A percentile compares a stretch with the other conserved stretches of the same genome.
Conservation (phyloP, 148 eudicot species). For the Rhododendron ferrugineum region DNA sequence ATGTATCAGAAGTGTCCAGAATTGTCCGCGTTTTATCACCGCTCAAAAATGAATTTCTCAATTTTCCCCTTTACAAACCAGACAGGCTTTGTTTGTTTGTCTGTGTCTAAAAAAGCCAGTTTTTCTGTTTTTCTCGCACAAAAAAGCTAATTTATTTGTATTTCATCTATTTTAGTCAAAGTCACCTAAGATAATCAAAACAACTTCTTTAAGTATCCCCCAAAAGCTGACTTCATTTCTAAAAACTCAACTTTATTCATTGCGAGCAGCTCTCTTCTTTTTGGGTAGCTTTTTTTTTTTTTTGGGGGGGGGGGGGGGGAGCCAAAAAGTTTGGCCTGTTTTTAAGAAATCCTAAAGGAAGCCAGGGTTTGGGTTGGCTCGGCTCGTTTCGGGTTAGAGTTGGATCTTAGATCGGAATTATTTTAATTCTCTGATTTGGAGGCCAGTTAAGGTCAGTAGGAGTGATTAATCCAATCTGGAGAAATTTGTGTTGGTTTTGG, state of each 20-base stretch:
- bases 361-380: not conserved
- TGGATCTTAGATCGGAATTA: not conserved
- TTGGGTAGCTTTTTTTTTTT: too few relatives aligned
- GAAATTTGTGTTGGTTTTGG: not conserved
- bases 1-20: too few relatives aligned
- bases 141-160: too few relatives aligned
- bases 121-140: too few relatives aligned
- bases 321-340: not conserved
- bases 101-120: too few relatives aligned
- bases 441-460: not conserved
- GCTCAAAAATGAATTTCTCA: not conserved
- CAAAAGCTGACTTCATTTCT: too few relatives aligned
- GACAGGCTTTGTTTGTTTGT: not conserved
- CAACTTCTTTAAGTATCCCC: too few relatives aligned
- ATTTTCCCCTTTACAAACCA: not conserved
- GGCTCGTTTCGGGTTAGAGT: not conserved
- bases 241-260: too few relatives aligned
- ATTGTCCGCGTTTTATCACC: too few relatives aligned
- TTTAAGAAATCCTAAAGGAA: not conserved
- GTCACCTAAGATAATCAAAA: too few relatives aligned
- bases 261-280: too few relatives aligned
- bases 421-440: not conserved
- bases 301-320: not conserved
- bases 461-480: not conserved
- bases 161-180: too few relatives aligned